A percentile compares a stretch with the other conserved stretches of the same genome.
These are phyloP conservation scores for Daldinia concentrica DNA, from an alignment of 495 filamentous ascomycete genomes.

Conservation along the genomic window DNA sequence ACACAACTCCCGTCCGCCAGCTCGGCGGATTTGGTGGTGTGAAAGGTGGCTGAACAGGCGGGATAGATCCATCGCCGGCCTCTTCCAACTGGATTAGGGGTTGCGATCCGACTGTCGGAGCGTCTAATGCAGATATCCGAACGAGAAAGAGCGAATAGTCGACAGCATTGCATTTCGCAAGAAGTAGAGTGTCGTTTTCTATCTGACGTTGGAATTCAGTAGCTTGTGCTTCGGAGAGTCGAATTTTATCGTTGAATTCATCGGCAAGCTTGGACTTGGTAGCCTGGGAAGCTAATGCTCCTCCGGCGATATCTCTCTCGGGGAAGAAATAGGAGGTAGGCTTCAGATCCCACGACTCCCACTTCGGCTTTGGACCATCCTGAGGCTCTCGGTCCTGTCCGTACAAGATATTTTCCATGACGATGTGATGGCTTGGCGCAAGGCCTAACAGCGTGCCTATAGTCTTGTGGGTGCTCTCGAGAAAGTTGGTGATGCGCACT, in stretches of 20 bases:
- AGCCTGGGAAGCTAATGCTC: constrained; percentile 64
- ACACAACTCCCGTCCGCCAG: constrained; percentile 67
- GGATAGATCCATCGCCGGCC: constrained; percentile 9
- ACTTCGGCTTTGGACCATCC: constrained; percentile 52
- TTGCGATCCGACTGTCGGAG: constrained; percentile 32
- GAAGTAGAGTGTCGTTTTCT: constrained; percentile 66
- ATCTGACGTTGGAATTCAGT: constrained; percentile 59
- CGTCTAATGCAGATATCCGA: constrained; percentile 52
- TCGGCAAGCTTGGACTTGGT: constrained; percentile 68
- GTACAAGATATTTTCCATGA: constrained; percentile 77
- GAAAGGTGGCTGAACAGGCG: constrained; percentile 41
- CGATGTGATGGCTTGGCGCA: constrained; percentile 71
- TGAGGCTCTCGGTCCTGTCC: constrained; percentile 58
- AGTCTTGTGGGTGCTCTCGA: constrained; percentile 61
- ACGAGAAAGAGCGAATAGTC: constrained; percentile 77
- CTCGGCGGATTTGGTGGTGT: constrained; percentile 49
- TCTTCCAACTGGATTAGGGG: constrained; percentile 33
- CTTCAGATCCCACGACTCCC: constrained; percentile 78
- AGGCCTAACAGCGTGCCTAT: constrained; percentile 64
- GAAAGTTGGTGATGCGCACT: constrained; percentile 74
- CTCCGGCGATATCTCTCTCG: constrained; percentile 71
- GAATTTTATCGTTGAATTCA: constrained; percentile 71
- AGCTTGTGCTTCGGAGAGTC: constrained; percentile 60
- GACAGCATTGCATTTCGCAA: constrained; percentile 67
- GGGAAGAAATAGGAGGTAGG: constrained; percentile 77